These are phyloP conservation scores for Penicillium coprophilum DNA, from an alignment of 495 filamentous ascomycete genomes.

Conservation along the genomic window DNA sequence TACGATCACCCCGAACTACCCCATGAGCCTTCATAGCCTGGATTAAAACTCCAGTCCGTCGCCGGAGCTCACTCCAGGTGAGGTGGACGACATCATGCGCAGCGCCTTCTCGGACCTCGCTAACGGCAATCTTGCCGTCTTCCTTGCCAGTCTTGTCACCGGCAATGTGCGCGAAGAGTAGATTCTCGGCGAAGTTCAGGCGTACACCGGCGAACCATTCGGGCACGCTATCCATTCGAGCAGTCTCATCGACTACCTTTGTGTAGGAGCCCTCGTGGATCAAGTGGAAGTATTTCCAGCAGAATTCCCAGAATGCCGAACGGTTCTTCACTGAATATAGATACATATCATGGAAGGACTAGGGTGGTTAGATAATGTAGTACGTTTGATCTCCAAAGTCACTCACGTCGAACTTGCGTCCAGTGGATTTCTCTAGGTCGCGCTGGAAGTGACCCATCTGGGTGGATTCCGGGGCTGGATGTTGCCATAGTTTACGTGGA, in stretches of 20 bases:
- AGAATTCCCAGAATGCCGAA: conserved; percentile 64
- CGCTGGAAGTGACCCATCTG: conserved; percentile 60
- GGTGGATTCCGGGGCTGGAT: conserved; percentile 58
- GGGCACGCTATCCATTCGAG: conserved; percentile 66
- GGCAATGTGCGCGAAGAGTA: conserved; percentile 47
- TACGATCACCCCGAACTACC: conserved; percentile 65
- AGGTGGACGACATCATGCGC: conserved; percentile 51
- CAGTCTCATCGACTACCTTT: conserved; percentile 63
- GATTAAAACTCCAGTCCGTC: conserved; percentile 53
- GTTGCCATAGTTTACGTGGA: conserved; percentile 58
- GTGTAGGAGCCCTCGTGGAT: conserved; percentile 61
- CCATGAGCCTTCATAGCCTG: conserved; percentile 64
- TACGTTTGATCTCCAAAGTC: too few relatives aligned
- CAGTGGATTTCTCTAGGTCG: conserved; percentile 23
- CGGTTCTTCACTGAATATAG: conserved; percentile 59
- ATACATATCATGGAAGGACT: conserved; percentile 60
- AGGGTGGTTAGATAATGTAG: conserved; percentile 12
- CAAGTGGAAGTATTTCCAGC: conserved; percentile 57
- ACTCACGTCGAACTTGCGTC: conserved; percentile 23
- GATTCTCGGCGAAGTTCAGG: conserved; percentile 81
- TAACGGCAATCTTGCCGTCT: conserved; percentile 64
- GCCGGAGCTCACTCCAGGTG: conserved; percentile 63
- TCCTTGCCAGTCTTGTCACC: conserved; percentile 54
- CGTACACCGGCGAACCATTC: conserved; percentile 60
- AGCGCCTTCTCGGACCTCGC: conserved; percentile 70